A percentile compares a stretch with the other conserved stretches of the same genome.
Conservation (phyloP, 441 rosid species). For the Codiaeum variegatum region DNA sequence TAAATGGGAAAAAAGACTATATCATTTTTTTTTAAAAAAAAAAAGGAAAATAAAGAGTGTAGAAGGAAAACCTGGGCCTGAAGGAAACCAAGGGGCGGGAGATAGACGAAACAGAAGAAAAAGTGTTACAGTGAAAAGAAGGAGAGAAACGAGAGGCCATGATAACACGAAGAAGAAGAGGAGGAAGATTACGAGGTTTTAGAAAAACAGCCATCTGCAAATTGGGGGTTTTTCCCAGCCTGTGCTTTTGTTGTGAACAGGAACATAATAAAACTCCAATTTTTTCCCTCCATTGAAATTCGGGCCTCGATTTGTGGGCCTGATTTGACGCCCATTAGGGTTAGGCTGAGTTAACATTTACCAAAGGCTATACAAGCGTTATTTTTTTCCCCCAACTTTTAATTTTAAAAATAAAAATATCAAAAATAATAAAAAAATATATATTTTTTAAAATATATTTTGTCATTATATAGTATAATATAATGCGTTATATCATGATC, state of each 20-base stretch:
- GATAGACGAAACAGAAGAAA: slow-evolving; percentile 20
- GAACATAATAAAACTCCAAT: not conserved
- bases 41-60: not conserved
- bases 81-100: slow-evolving; percentile 31
- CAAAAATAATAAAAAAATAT: too few species aligned
- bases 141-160: slow-evolving; percentile 33
- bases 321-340: not conserved
- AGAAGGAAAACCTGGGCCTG: slow-evolving; percentile 34
- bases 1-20: not conserved
- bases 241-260: not conserved
- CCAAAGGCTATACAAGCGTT: too few species aligned
- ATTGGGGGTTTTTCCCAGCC: not conserved
- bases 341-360: too few species aligned
- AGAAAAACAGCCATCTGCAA: slow-evolving; percentile 36
- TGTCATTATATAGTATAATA: too few species aligned
- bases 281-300: slow-evolving; percentile 2
- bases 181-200: slow-evolving; percentile 32
- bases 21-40: not conserved
- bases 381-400: too few species aligned
- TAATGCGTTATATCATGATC: too few species aligned
- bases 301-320: not conserved
- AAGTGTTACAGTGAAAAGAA: slow-evolving; percentile 19
- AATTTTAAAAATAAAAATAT: too few species aligned
- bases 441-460: too few species aligned
- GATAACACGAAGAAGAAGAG: slow-evolving; percentile 25